Base-by-base conservation (phyloP, 2,329 filamentous ascomycete genomes). In the Colletotrichum eleusines region DNA sequence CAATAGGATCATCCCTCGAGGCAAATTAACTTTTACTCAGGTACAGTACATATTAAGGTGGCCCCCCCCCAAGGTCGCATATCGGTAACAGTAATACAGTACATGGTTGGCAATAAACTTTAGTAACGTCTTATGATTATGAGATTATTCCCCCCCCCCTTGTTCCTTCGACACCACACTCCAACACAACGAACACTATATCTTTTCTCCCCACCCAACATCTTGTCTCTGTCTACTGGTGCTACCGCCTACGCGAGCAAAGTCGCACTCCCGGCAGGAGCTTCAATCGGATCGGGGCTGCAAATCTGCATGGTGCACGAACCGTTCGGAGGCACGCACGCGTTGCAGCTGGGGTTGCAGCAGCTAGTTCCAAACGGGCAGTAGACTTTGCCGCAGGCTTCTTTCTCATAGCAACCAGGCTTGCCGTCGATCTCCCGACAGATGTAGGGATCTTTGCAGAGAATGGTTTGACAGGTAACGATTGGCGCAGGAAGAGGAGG, bases 1-100 rank as follows among this genome's bases (percentile, higher is more conserved):
- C 33, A 63, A 59, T 28, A 54, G 50, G 44, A 59, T 68, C 53
- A 71, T 68, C 64, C 53, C 58, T 61, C 64, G 62, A 58, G 58
- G 64, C 51, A 35, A 38, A 8, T 14, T 20, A 20, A 42, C 40
- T 42, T 6, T 6, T 1, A 14, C 38, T 18, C 3, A 40, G 38
- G 14, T 40, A 40, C 38, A 14, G 31, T 4, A 33, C 31, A 33
- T 40, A 40, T 40, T 16, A 40, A 5, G 38, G 35, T 11, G 11
- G 35, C 11, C 9, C 35, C 11, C 11, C 11, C 11, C 12, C 3
- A 38, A 38, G 31, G 31, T 33, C n/a, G n/a, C n/a, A n/a, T n/a
- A n/a, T n/a, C n/a, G n/a, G n/a, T n/a, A n/a, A n/a, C n/a, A n/a
- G n/a, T n/a, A n/a, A n/a, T n/a, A n/a, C n/a, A n/a, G n/a, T n/a